phyloP scores from a whole-genome alignment of 192 early-diverging fungal genomes.

The Powellomyces hirtus region DNA sequence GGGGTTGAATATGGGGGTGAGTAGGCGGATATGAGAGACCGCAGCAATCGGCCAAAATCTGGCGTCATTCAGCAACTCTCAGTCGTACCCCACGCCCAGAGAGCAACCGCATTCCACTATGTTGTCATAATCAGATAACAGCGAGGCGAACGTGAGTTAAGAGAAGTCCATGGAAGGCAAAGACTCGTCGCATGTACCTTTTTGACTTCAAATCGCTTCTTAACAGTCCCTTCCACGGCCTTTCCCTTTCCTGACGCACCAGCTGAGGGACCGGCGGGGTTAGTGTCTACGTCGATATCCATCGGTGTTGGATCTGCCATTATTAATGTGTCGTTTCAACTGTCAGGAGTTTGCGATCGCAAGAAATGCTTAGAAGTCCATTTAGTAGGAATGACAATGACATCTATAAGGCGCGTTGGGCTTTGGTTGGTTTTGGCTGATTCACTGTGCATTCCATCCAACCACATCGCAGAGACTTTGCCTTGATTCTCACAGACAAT shows the following conservation, averaged over 20 bases:
- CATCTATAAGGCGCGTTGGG: too few species aligned
- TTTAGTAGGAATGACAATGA: too few species aligned
- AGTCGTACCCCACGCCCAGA: slow-evolving; percentile 94
- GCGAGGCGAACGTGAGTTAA: background rate
- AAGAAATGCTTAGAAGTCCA: too few species aligned
- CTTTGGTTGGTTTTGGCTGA: too few species aligned
- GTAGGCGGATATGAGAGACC: too few species aligned
- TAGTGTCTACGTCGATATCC: slow-evolving; percentile 36
- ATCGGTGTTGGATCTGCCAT: slow-evolving; percentile 28
- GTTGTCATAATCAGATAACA: background rate
- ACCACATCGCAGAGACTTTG: too few species aligned
- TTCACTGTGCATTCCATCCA: too few species aligned
- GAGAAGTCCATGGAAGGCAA: background rate
- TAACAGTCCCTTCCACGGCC: slow-evolving; percentile 39
- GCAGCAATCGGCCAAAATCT: background rate
- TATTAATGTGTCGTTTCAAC: too few species aligned
- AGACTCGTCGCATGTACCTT: slow-evolving; percentile 53
- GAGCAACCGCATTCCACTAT: slow-evolving; percentile 97
- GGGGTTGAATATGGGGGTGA: too few species aligned
- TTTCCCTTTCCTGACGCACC: slow-evolving; percentile 56
- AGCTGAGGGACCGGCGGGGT: slow-evolving; percentile 10
- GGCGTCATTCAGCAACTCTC: background rate
- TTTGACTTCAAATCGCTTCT: slow-evolving; percentile 94
- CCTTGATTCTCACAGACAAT: too few species aligned
- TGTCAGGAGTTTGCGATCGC: too few species aligned